Base-by-base conservation (phyloP, 305 asterid genomes). In the Stenogyne calaminthoides region DNA sequence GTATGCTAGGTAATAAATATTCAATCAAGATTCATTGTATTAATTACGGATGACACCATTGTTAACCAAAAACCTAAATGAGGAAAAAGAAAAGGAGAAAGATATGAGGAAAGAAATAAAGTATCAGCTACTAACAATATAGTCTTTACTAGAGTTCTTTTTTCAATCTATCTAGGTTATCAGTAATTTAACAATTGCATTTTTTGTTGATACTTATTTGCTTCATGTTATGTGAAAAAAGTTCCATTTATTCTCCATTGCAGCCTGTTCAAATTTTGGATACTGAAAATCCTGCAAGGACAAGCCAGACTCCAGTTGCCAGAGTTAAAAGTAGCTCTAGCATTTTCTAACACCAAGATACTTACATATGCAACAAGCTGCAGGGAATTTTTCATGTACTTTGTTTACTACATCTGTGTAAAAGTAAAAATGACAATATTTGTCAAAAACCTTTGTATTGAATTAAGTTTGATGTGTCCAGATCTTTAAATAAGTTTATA, bases 301-400 rank as follows among this genome's bases (percentile, higher is more conserved):
- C 32, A 34, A 15, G n/a, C 71, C 14, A 37, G 42, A 37, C 42
- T 46, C 71, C 25, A 25, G n/a, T 46, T 65, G 71, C 34, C 42
- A 61, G 11, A 44, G 8, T 47, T 15, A 22, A 22, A 7, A 14
- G 42, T 46, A 46, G 57, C 39, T 46, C n/a, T 47, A 27, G 44
- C 71, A 46, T 25, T 32, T 32, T 32, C 36, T 62, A 27, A 3
- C n/a, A 47, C 71, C 70, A 66, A n/a, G 25, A 14, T 15, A 66
- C 39, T 66, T 47, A 22, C 16, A 47, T 29, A 66, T 47, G 57
- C 15, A 47, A 67, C 60, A 49, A 34, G 51, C 19, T 32, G 44
- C 20, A 36, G 19, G 14, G 73, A 52, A 34, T 14, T 32, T 52
- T 52, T 68, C 56, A 42, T 42, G 70, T 40, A 42, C 64, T 68